Percentiles rank a stretch among this genome's conserved stretches.
These are phyloP conservation scores for Saccharomycopsis microspora DNA, from an alignment of 805 yeast species.

Conservation along the genomic window DNA sequence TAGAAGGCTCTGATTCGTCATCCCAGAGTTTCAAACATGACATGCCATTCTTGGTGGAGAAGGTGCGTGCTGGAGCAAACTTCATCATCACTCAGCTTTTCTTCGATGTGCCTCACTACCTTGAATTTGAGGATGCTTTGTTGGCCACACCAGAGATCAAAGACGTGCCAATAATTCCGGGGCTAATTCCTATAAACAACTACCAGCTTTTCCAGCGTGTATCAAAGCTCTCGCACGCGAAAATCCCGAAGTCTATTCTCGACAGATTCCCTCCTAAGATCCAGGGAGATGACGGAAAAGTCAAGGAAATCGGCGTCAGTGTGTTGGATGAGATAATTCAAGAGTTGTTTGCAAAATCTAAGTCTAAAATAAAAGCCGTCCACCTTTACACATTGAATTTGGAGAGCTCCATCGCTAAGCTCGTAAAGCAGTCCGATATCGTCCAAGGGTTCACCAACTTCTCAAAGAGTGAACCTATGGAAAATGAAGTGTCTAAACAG, in stretches of 20 bases:
- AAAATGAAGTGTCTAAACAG: constrained; percentile 26
- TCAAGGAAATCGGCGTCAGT: constrained; percentile 75
- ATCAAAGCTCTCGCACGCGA: constrained; percentile 79
- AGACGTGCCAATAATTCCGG: constrained; percentile 63
- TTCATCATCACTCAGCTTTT: constrained; percentile 87
- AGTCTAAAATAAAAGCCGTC: constrained; percentile 43
- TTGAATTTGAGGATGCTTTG: constrained; percentile 44
- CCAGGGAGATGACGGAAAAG: constrained; percentile 65
- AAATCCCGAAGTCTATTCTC: constrained; percentile 51
- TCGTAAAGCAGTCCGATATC: constrained; percentile 45
- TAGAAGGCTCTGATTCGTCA: constrained; percentile 64
- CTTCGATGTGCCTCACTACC: constrained; percentile 72
- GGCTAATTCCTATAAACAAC: constrained; percentile 85
- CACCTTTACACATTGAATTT: constrained; percentile 90
- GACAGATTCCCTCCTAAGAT: constrained; percentile 42
- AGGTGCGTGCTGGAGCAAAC: constrained; percentile 90
- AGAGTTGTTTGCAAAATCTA: constrained; percentile 38
- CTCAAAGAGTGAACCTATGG: background rate
- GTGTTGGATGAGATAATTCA: constrained; percentile 53
- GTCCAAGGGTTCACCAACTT: constrained; percentile 7
- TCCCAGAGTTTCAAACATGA: constrained; percentile 53
- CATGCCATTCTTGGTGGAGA: constrained; percentile 70
- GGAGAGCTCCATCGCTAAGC: constrained; percentile 84
- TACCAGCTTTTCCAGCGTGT: constrained; percentile 76
- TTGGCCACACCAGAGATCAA: constrained; percentile 21